Base-by-base conservation (phyloP, 352 stramenopile species). In the Globisporangium cylindrosporum region DNA sequence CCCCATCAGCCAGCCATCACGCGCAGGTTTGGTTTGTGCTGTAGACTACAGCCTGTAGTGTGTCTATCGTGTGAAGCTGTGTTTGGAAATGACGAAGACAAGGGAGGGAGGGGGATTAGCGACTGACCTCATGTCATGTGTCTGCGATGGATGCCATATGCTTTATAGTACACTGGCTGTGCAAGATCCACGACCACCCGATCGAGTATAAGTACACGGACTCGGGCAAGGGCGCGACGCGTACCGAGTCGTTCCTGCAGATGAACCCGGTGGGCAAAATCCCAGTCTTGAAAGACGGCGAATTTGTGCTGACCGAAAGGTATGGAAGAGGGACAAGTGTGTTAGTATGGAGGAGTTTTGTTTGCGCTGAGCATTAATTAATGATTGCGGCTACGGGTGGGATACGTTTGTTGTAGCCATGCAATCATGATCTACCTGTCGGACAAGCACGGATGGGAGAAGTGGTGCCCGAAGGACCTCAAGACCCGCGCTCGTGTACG, bases 351-450 rank as follows among this genome's bases (percentile, higher is more conserved):
- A 8, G 29, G 29, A 8, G 29, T 32, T 32, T 32, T 58, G 14
- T 20, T n/a, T 59, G 34, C 9, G 36, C 24, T n/a, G 25, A 38
- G 51, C 5, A 20, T n/a, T 8, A 15, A 7, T 27, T n/a, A 4
- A 5, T 41, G n/a, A 59, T 20, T 24, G 4, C 6, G 25, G 4
- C 1, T 59, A 12, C 22, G 54, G 25, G n/a, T 71, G 56, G 51
- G 25, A 46, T n/a, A 22, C n/a, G 4, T 57, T 32, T 12, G 6
- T 62, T 12, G 24, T 62, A 91, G 82, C 68, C 83, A 91, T 62
- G 83, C 83, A 10, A 91, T 91, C 67, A 91, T 91, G 81, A 70
- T 89, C 9, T 91, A 91, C 67, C 73, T 91, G 12, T 73, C 78
- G 18, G 80, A 89, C 61, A 91, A 91, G 69, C 77, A 91, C 55